Conservation (phyloP, 805 yeast species). For the Wickerhamomyces subpelliculosus region DNA sequence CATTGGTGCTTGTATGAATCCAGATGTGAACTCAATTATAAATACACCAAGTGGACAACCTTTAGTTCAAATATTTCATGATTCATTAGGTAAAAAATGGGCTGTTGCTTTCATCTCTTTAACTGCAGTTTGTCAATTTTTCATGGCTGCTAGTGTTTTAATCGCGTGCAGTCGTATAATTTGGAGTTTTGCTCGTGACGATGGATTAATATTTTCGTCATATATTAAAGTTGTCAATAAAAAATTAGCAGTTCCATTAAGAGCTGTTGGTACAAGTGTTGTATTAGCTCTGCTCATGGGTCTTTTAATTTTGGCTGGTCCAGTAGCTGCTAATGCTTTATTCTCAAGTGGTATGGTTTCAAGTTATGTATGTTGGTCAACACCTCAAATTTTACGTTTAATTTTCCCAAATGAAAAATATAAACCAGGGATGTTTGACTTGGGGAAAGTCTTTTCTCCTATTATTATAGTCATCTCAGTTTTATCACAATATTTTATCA, state of each 20-base stretch:
- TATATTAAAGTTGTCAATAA: constrained; percentile 52
- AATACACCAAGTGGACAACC: constrained; percentile 48
- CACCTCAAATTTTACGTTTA: constrained; percentile 30
- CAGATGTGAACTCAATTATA: constrained; percentile 36
- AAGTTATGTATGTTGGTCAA: constrained; percentile 34
- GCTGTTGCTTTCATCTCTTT: constrained; percentile 57
- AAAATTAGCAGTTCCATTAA: constrained; percentile 50
- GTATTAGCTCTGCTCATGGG: constrained; percentile 30
- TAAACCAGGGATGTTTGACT: constrained; percentile 59
- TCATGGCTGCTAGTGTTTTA: constrained; percentile 57
- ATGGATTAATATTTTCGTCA: constrained; percentile 58
- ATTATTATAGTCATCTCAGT: constrained; percentile 40
- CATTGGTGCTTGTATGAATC: constrained; percentile 46
- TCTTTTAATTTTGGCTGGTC: constrained; percentile 31
- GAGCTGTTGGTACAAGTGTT: constrained; percentile 46
- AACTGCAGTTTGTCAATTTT: constrained; percentile 52
- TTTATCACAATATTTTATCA: constrained; percentile 44
- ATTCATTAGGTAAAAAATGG: constrained; percentile 58
- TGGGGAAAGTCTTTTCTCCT: constrained; percentile 45
- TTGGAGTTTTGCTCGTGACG: constrained; percentile 73
- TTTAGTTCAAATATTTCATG: constrained; percentile 57
- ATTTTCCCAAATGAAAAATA: constrained; percentile 44
- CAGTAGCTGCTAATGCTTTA: constrained; percentile 37
- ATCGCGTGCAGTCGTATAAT: constrained; percentile 61
- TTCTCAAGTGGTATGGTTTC: constrained; percentile 37